Evolutionary conservation across 345 rosid species (phyloP), one percentile per base, ranked within the genome.

Genomic region (Gossypium stocksii): DNA sequence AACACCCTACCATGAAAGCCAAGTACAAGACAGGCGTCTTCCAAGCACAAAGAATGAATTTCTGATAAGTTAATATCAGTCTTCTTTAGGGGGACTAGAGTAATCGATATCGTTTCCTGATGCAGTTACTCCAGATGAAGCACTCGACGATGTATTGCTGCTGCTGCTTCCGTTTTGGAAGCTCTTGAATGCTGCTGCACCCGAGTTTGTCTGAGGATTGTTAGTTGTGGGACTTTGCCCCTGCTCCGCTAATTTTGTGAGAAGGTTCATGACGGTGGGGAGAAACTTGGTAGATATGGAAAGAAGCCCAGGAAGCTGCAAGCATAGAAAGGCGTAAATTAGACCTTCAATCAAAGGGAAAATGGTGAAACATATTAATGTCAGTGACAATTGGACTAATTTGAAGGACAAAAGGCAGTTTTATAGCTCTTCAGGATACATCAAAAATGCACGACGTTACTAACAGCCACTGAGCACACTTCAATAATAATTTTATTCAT

Each of bases 231-330:
- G 85, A 15, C 73, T 71, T 76, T 90, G 81, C 41, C 97, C 99
- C 77, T 88, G 89, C 77, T 86, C 89, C 0, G 94, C 97, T 70
- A 96, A 89, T 78, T 86, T 93, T 77, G 76, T 91, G 19, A 96
- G 82, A 81, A 96, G 91, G 85, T 93, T 96, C 98, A 91, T 89
- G 19, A 96, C 76, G 7, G 98, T 95, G n/a, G 98, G 99, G 77
- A 95, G 79, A 72, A 95, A 83, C 81, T 91, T 96, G 46, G 91
- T 73, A 2, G 94, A 90, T 80, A 95, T 76, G 20, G 97, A 86
- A 72, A 95, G 77, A 68, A 93, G 82, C 79, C 97, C 98, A 4
- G 97, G 93, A 73, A 95, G 88, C 99, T 95, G 92, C 70, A 82
- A 73, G 74, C 65, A 79, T 63, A 53, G 17, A 51, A 15, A 70